Conservation (phyloP, 345 rosid genomes). For the Moringa oleifera region DNA sequence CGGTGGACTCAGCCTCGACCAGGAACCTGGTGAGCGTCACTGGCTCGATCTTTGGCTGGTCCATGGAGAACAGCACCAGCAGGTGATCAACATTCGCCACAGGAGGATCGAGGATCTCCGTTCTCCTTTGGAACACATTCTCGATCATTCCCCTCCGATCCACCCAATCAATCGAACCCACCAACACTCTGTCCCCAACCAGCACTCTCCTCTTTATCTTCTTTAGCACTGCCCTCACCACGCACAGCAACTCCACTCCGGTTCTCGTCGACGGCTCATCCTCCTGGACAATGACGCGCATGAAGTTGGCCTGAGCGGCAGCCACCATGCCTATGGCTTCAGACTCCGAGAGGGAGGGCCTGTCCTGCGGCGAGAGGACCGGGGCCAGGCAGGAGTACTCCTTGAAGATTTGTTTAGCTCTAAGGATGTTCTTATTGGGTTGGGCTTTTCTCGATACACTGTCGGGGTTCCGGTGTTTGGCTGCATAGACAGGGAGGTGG, state of each 20-base stretch:
- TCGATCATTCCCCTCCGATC: conserved; percentile 84
- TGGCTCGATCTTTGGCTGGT: conserved; percentile 74
- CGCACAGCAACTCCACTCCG: conserved; percentile 80
- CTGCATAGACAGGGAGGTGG: conserved; percentile 27
- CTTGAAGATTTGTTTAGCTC: conserved; percentile 48
- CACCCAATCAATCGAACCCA: conserved; percentile 88
- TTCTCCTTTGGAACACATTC: conserved; percentile 61
- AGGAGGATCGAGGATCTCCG: conserved; percentile 74
- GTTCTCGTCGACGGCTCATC: conserved; percentile 9
- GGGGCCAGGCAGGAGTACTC: conserved; percentile 72
- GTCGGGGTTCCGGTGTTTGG: conserved; percentile 45
- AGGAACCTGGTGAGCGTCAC: conserved; percentile 78
- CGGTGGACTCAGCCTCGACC: conserved; percentile 81
- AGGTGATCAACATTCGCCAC: conserved; percentile 88
- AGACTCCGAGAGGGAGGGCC: conserved; percentile 54
- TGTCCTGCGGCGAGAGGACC: conserved; percentile 47
- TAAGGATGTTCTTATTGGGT: conserved; percentile 62
- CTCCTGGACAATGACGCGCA: conserved; percentile 73
- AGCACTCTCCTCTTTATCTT: conserved; percentile 86
- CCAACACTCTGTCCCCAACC: conserved; percentile 85
- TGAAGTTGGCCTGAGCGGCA: conserved; percentile 93
- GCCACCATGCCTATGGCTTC: conserved; percentile 83
- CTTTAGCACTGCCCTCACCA: conserved; percentile 83
- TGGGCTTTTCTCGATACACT: conserved; percentile 40
- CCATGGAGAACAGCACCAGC: conserved; percentile 73